phyloP scores from a whole-genome alignment of 2,329 filamentous ascomycete genomes.

The Plenodomus tracheiphilus region DNA sequence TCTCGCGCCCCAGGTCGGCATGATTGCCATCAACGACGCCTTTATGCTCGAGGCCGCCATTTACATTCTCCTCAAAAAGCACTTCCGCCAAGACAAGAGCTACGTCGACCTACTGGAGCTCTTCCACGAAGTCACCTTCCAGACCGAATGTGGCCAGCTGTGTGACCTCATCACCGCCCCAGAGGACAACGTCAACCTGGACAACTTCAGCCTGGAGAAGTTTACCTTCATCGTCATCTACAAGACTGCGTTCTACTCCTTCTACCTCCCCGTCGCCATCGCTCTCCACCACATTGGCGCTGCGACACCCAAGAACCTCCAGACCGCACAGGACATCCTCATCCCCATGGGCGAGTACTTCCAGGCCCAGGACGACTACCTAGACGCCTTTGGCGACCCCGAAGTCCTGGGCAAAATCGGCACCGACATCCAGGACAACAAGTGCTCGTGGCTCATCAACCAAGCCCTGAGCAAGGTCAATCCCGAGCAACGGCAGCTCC shows the following conservation, averaged over 20 bases:
- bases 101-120: conserved; percentile 94
- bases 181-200: conserved; percentile 87
- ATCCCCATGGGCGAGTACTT: conserved; percentile 99
- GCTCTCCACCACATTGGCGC: conserved; percentile 83
- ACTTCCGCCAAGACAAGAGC: conserved; percentile 82
- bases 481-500: conserved; percentile 81
- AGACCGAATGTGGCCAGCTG: conserved; percentile 94
- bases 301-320: conserved; percentile 85
- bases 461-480: conserved; percentile 80
- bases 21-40: conserved; percentile 97
- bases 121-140: conserved; percentile 91
- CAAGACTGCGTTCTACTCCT: conserved; percentile 99
- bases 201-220: conserved; percentile 95
- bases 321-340: conserved; percentile 86
- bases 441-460: conserved; percentile 98
- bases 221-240: conserved; percentile 99
- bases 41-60: conserved; percentile 93
- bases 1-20: conserved; percentile 82
- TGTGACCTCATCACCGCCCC: conserved; percentile 95
- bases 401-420: conserved; percentile 97
- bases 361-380: conserved; percentile 98
- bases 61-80: conserved; percentile 89
- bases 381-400: conserved; percentile 95
- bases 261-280: conserved; percentile 95
- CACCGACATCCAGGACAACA: conserved; percentile 99